Evolutionary conservation across 2,329 filamentous ascomycete genomes (phyloP).

Genomic region (Colletotrichum salicis): DNA sequence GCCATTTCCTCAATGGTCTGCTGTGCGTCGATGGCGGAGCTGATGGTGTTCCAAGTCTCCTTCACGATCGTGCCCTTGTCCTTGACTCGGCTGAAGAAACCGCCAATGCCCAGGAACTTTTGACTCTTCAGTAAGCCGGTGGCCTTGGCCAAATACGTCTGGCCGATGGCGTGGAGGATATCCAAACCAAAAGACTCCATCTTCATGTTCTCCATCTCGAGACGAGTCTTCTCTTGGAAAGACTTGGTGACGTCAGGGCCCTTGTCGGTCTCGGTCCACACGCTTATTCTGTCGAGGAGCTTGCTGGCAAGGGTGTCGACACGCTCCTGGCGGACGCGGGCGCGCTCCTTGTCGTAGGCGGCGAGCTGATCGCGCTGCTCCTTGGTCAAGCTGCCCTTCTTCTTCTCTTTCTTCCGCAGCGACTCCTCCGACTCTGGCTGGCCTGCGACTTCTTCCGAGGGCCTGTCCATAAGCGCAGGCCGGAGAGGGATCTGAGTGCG

Average conservation of each 20-base stretch:
- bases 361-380: constrained; percentile 93
- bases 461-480: constrained; percentile 85
- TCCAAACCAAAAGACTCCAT: constrained; percentile 99
- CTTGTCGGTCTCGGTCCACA: constrained; percentile 99
- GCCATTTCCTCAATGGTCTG: constrained; percentile 99
- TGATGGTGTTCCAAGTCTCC: constrained; percentile 98
- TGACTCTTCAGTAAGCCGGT: constrained; percentile 91
- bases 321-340: constrained; percentile 85
- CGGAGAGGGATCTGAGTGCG: constrained; percentile 75
- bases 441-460: constrained; percentile 78
- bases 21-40: constrained; percentile 94
- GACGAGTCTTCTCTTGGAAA: constrained; percentile 92
- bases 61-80: constrained; percentile 97
- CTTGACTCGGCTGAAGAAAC: constrained; percentile 93
- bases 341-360: constrained; percentile 88
- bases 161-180: constrained; percentile 93
- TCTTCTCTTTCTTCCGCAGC: constrained; percentile 72
- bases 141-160: constrained; percentile 89
- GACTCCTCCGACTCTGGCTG: constrained; percentile 73
- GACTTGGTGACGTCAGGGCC: constrained; percentile 83
- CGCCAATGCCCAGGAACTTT: constrained; percentile 94
- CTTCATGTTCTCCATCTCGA: constrained; percentile 97
- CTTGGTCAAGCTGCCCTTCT: constrained; percentile 85
- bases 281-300: constrained; percentile 86
- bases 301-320: constrained; percentile 87